Percentiles rank a stretch among this genome's conserved stretches.
Evolutionary conservation across 257 asterid genomes (phyloP).

Genomic region (Solanum chilense): DNA sequence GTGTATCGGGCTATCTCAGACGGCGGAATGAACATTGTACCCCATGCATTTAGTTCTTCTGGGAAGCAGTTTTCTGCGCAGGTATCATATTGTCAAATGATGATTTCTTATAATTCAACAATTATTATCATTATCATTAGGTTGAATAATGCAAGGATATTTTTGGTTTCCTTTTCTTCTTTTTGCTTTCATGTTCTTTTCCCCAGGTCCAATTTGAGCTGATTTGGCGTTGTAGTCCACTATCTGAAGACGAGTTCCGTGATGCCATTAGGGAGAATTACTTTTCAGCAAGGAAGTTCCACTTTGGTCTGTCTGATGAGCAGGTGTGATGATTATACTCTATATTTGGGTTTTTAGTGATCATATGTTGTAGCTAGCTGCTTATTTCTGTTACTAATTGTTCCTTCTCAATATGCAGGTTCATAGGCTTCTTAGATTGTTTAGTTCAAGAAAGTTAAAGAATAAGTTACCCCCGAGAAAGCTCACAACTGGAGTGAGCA

Average conservation of each 20-base stretch:
- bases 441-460: conserved; percentile 41
- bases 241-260: conserved; percentile 51
- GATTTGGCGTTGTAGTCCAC: conserved; percentile 67
- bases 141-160: neutral
- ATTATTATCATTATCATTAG: neutral
- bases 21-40: conserved; percentile 56
- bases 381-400: neutral
- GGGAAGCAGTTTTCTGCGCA: conserved; percentile 62
- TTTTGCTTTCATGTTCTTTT: conserved; percentile 1
- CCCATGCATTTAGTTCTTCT: conserved; percentile 37
- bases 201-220: conserved; percentile 50
- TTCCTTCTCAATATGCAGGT: conserved; percentile 28
- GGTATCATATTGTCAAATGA: conserved; percentile 23
- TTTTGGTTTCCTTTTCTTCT: conserved; percentile 1
- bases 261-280: conserved; percentile 66
- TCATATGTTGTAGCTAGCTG: neutral
- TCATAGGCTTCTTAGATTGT: conserved; percentile 46
- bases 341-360: conserved; percentile 6
- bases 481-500: conserved; percentile 1
- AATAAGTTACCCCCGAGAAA: conserved; percentile 13
- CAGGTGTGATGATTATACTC: conserved; percentile 41
- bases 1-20: conserved; percentile 68
- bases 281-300: conserved; percentile 48
- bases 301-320: conserved; percentile 53
- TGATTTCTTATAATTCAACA: neutral